A percentile compares a stretch with the other conserved stretches of the same genome.
These are phyloP conservation scores for Schwanniomyces occidentalis DNA, from an alignment of 805 yeast genomes.

Conservation along the genomic window DNA sequence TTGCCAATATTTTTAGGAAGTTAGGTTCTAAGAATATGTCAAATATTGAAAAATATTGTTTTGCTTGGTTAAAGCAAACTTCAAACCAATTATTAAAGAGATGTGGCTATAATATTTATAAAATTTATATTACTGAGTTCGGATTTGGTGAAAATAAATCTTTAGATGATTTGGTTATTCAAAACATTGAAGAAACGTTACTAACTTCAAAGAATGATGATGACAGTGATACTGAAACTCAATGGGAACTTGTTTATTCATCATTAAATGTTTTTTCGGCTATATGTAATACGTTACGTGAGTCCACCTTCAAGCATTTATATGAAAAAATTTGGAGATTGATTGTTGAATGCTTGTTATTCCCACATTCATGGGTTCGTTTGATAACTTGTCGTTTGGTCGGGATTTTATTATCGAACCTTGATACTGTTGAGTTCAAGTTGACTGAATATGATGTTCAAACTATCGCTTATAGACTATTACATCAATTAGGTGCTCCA, in stretches of 20 bases:
- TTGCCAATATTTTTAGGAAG: conserved; percentile 54
- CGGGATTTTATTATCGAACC: conserved; percentile 49
- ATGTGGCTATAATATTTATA: conserved; percentile 75
- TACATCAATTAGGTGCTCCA: conserved; percentile 85
- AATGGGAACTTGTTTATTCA: conserved; percentile 80
- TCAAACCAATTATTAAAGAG: conserved; percentile 55
- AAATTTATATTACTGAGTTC: conserved; percentile 53
- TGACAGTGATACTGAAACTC: conserved; percentile 39
- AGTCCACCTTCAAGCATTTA: conserved; percentile 21
- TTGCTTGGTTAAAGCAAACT: conserved; percentile 65
- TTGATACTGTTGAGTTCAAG: conserved; percentile 34
- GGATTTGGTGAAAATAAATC: conserved; percentile 39
- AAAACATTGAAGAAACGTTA: conserved; percentile 23
- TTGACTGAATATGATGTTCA: conserved; percentile 53
- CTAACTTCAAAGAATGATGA: conserved; percentile 31
- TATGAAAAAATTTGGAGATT: conserved; percentile 50
- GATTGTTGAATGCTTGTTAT: conserved; percentile 59
- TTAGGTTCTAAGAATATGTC: conserved; percentile 36
- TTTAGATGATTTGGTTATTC: conserved; percentile 41
- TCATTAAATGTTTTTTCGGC: conserved; percentile 54
- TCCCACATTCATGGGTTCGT: conserved; percentile 93
- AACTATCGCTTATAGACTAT: conserved; percentile 61
- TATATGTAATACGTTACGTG: conserved; percentile 39
- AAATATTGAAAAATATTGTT: conserved; percentile 41
- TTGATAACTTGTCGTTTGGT: conserved; percentile 61